Percentiles rank a stretch among this genome's conserved stretches.
Evolutionary conservation across 176 grass and related monocot genomes (phyloP).

Genomic region (Juncus effusus): DNA sequence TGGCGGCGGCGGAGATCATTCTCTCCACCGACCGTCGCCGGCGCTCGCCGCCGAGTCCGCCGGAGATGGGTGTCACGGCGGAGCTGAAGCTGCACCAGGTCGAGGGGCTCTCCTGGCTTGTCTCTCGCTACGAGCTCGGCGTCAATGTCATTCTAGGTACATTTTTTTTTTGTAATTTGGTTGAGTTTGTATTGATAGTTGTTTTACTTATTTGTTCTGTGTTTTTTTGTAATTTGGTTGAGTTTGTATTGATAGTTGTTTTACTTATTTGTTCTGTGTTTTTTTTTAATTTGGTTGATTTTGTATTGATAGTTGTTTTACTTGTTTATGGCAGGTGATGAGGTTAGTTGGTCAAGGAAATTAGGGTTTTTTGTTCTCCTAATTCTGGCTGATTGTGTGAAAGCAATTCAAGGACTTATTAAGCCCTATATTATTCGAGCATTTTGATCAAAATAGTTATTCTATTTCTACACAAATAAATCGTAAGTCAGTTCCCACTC

Average conservation of each 20-base stretch:
- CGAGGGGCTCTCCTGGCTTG: slow-evolving; percentile 68
- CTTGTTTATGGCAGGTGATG: slow-evolving; percentile 53
- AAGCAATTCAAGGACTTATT: no score
- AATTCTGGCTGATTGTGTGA: not conserved
- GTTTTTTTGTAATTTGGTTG: not conserved
- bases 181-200: not conserved
- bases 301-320: not conserved
- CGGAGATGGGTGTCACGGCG: slow-evolving; percentile 48
- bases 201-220: slow-evolving; percentile 7
- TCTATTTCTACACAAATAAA: no score
- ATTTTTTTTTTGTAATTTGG: not conserved
- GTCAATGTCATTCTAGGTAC: slow-evolving; percentile 80
- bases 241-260: not conserved
- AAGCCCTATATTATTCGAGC: no score
- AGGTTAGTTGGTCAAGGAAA: slow-evolving; percentile 37
- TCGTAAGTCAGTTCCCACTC: not conserved
- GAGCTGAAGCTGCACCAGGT: slow-evolving; percentile 80
- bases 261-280: slow-evolving; percentile 5
- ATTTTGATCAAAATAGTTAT: no score
- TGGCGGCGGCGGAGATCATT: slow-evolving; percentile 55
- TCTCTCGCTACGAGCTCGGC: slow-evolving; percentile 70
- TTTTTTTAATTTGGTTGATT: not conserved
- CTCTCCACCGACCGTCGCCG: slow-evolving; percentile 33
- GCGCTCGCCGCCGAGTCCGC: not conserved
- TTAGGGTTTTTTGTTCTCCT: not conserved